These are phyloP conservation scores for Andrographis paniculata DNA, from an alignment of 305 asterid genomes.

Conservation along the genomic window DNA sequence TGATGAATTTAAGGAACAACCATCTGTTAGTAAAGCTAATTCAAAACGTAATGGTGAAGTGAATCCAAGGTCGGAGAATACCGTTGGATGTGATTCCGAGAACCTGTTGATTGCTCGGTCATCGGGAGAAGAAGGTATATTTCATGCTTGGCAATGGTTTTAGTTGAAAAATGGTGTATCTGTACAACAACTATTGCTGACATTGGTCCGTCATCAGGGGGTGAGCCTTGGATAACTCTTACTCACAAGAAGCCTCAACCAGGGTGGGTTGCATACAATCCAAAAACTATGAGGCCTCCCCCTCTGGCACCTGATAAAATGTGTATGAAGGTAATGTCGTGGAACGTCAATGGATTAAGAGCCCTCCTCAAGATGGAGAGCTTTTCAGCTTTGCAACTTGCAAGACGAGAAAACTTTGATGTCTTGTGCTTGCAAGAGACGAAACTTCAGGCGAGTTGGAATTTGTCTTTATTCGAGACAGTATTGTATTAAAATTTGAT, in stretches of 20 bases:
- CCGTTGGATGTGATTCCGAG: too few relatives aligned
- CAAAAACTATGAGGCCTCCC: slow-evolving; percentile 88
- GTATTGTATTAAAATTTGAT: too few relatives aligned
- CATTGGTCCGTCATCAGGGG: slow-evolving; percentile 24
- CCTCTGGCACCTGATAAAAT: slow-evolving; percentile 41
- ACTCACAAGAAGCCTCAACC: slow-evolving; percentile 88
- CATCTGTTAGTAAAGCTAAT: too few relatives aligned
- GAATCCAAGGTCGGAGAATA: too few relatives aligned
- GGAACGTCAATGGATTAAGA: slow-evolving; percentile 97
- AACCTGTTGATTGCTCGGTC: too few relatives aligned
- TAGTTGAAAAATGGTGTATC: too few relatives aligned
- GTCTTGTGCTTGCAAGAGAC: slow-evolving; percentile 94
- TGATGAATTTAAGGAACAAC: too few relatives aligned
- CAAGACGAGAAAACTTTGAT: slow-evolving; percentile 75
- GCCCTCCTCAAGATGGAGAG: slow-evolving; percentile 65
- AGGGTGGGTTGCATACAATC: slow-evolving; percentile 81
- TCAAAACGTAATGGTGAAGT: too few relatives aligned
- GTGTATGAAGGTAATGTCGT: slow-evolving; percentile 70
- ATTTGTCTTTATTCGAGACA: slow-evolving; percentile 11
- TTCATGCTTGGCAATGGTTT: slow-evolving; percentile 29
- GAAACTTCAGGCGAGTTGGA: slow-evolving; percentile 63
- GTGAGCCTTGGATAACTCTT: slow-evolving; percentile 87
- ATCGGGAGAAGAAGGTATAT: slow-evolving; percentile 30
- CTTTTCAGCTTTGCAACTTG: slow-evolving; percentile 63
- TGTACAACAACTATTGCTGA: slow-evolving; percentile 23